A percentile compares a stretch with the other conserved stretches of the same genome.
These are phyloP conservation scores for Suillus paluster DNA, from an alignment of 768 basidiomycete species.

Conservation along the genomic window DNA sequence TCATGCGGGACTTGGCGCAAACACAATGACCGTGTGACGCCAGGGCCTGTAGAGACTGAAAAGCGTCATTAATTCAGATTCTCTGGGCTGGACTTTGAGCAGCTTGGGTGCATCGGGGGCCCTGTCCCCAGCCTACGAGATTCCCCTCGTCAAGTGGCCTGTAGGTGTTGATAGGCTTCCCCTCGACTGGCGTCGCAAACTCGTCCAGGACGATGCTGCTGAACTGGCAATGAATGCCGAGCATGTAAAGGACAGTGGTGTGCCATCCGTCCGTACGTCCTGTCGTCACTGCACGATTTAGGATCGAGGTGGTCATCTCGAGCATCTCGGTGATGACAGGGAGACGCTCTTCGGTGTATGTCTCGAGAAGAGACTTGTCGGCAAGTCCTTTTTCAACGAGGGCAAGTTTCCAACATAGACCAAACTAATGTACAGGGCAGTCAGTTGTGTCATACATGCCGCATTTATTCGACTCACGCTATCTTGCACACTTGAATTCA, in stretches of 20 bases:
- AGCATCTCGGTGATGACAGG: conserved; percentile 34
- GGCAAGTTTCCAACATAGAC: conserved; percentile 31
- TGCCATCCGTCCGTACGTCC: conserved; percentile 9
- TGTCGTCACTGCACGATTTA: not conserved
- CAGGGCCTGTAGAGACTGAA: conserved; percentile 31
- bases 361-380: conserved; percentile 24
- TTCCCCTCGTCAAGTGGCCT: conserved; percentile 15
- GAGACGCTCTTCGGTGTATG: conserved; percentile 31
- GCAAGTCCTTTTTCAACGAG: conserved; percentile 27
- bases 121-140: conserved; percentile 11
- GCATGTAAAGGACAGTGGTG: conserved; percentile 37
- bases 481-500: conserved; percentile 28
- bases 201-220: conserved; percentile 17
- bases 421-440: conserved; percentile 12
- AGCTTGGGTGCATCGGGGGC: conserved; percentile 14
- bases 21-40: conserved; percentile 37
- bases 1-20: conserved; percentile 18
- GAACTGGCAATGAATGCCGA: conserved; percentile 26
- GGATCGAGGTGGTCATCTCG: conserved; percentile 24
- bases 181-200: not conserved
- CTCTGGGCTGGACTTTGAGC: not conserved
- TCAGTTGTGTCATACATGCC: conserved; percentile 1
- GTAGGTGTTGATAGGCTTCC: conserved; percentile 11
- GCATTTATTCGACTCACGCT: conserved; percentile 24
- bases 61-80: conserved; percentile 18